These are phyloP conservation scores for Myriangium duriaei DNA, from an alignment of 2,329 filamentous ascomycete species.

Conservation along the genomic window DNA sequence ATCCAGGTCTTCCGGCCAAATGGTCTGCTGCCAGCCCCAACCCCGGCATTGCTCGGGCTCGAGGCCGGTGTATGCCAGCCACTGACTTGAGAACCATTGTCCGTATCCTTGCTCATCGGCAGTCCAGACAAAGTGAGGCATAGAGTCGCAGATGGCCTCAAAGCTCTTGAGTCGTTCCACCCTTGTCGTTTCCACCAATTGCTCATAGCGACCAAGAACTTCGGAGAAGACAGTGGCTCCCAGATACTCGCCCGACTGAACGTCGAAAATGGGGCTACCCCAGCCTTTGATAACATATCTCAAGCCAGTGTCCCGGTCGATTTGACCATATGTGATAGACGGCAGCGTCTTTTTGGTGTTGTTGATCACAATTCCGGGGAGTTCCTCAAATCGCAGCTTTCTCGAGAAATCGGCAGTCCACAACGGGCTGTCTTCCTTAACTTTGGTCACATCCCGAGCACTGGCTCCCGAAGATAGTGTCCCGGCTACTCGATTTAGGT, in stretches of 20 bases:
- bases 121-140: conserved; percentile 9
- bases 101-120: conserved; percentile 6
- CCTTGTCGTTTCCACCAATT: conserved; percentile 2
- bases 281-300: conserved; percentile 3
- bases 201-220: conserved; percentile 2
- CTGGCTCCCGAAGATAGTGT: conserved; percentile 2
- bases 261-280: conserved; percentile 5
- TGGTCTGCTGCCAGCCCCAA: conserved; percentile 8
- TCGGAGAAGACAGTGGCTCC: conserved; percentile 6
- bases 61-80: conserved; percentile 5
- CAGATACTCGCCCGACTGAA: background rate
- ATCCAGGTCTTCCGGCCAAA: conserved; percentile 6
- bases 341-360: conserved; percentile 1
- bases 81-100: conserved; percentile 9
- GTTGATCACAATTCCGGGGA: conserved; percentile 2
- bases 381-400: conserved; percentile 5
- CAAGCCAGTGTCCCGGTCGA: conserved; percentile 2
- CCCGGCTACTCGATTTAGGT: conserved; percentile 3
- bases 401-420: conserved; percentile 1
- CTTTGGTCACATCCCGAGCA: conserved; percentile 2
- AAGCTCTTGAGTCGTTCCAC: conserved; percentile 7
- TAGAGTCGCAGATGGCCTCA: conserved; percentile 8
- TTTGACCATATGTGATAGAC: conserved; percentile 6
- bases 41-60: conserved; percentile 5
- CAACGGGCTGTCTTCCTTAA: background rate